Percentiles rank a stretch among this genome's conserved stretches.
Evolutionary conservation across 768 basidiomycete genomes (phyloP).

Genomic region (Daedaleopsis nitida): DNA sequence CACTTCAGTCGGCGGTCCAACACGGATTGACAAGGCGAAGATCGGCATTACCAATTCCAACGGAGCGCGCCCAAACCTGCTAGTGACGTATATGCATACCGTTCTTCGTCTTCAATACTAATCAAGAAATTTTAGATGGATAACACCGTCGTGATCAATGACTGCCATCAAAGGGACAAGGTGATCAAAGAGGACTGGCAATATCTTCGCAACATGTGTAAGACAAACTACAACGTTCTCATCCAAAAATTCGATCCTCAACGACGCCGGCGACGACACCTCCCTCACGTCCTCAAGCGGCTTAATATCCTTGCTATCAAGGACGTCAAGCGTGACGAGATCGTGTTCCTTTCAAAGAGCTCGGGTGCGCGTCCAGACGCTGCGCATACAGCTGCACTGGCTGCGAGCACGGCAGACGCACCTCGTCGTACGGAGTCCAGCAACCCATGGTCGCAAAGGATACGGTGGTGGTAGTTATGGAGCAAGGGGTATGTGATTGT

Average conservation of each 20-base stretch:
- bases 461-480: slow-evolving; percentile 9
- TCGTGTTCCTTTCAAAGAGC: slow-evolving; percentile 94
- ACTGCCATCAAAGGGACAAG: slow-evolving; percentile 99
- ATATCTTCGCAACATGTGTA: slow-evolving; percentile 96
- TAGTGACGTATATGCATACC: slow-evolving; percentile 61
- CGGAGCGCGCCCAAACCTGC: slow-evolving; percentile 97
- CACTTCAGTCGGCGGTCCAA: slow-evolving; percentile 87
- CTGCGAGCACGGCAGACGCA: slow-evolving; percentile 15
- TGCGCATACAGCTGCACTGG: neutral
- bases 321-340: slow-evolving; percentile 98
- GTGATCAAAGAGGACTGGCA: slow-evolving; percentile 98
- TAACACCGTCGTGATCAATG: slow-evolving; percentile 98
- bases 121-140: slow-evolving; percentile 74
- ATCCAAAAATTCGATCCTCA: slow-evolving; percentile 99
- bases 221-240: slow-evolving; percentile 99
- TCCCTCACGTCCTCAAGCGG: slow-evolving; percentile 95
- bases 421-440: slow-evolving; percentile 42
- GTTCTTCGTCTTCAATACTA: slow-evolving; percentile 8
- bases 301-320: slow-evolving; percentile 96
- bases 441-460: slow-evolving; percentile 31
- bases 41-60: slow-evolving; percentile 98
- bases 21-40: slow-evolving; percentile 96
- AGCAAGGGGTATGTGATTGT: slow-evolving; percentile 2
- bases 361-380: slow-evolving; percentile 58
- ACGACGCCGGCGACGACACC: slow-evolving; percentile 98